Percentiles rank a stretch among this genome's conserved stretches.
Evolutionary conservation across 129 eudicot species (phyloP).

Genomic region (Heracleum sosnowskyi): DNA sequence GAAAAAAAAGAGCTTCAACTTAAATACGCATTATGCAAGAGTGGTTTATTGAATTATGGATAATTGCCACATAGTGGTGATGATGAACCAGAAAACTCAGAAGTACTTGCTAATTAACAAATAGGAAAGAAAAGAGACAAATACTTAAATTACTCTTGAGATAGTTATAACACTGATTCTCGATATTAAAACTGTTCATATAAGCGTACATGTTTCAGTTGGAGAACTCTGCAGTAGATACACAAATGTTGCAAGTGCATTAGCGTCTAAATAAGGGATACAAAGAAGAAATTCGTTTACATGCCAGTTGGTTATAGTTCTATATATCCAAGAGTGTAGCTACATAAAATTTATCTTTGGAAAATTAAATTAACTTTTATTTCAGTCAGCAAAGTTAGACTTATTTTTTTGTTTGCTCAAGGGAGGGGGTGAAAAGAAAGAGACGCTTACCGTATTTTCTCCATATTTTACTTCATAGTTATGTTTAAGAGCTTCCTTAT

Average conservation of each 20-base stretch:
- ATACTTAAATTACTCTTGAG: neutral
- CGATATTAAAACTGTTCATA: neutral
- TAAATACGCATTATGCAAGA: neutral
- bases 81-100: neutral
- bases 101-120: neutral
- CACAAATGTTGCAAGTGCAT: neutral
- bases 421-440: conserved; percentile 1
- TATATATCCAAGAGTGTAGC: neutral
- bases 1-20: neutral
- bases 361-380: neutral
- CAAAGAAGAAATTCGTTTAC: neutral
- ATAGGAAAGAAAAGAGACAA: neutral
- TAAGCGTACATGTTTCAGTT: neutral
- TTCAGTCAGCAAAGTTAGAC: neutral
- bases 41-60: neutral
- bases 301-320: neutral
- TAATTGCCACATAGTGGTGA: neutral
- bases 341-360: neutral
- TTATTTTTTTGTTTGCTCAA: neutral
- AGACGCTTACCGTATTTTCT: conserved; percentile 29
- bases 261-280: neutral
- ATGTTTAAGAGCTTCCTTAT: conserved; percentile 24
- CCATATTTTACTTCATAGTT: conserved; percentile 27
- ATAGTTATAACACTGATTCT: neutral
- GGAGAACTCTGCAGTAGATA: neutral